These are phyloP conservation scores for Clarireedia sp. DNA, from an alignment of 2,329 filamentous ascomycete genomes.

Conservation along the genomic window DNA sequence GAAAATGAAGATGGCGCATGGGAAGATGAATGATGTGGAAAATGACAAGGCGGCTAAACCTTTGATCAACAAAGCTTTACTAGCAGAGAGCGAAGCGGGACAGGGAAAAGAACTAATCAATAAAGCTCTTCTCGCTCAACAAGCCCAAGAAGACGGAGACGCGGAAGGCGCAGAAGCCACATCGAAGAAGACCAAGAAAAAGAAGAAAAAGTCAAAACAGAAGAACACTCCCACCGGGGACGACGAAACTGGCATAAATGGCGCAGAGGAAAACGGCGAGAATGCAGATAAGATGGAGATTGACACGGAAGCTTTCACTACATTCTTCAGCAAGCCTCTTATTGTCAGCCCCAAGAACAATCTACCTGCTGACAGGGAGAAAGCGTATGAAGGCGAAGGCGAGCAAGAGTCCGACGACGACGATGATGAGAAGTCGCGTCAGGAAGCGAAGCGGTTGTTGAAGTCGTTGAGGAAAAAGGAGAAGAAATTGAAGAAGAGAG, in stretches of 20 bases:
- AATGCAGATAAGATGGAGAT: conserved; percentile 3
- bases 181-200: conserved; percentile 10
- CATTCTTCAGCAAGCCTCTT: conserved; percentile 7
- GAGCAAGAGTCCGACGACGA: conserved; percentile 1
- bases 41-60: not conserved
- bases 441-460: conserved; percentile 3
- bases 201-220: conserved; percentile 11
- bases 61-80: conserved; percentile 9
- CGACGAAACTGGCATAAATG: not conserved
- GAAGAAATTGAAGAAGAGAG: conserved; percentile 6
- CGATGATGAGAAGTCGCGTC: conserved; percentile 1
- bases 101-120: conserved; percentile 7
- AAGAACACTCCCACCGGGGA: conserved; percentile 1
- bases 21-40: not conserved
- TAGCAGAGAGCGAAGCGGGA: not conserved
- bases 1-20: conserved; percentile 21
- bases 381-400: conserved; percentile 6
- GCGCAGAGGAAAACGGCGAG: not conserved
- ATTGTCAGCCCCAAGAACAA: not conserved
- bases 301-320: conserved; percentile 4
- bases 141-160: not conserved
- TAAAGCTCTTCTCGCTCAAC: conserved; percentile 2
- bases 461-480: conserved; percentile 7
- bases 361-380: not conserved
- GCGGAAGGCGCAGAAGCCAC: not conserved